Conservation (phyloP, 495 filamentous ascomycete species). For the Evernia prunastri region DNA sequence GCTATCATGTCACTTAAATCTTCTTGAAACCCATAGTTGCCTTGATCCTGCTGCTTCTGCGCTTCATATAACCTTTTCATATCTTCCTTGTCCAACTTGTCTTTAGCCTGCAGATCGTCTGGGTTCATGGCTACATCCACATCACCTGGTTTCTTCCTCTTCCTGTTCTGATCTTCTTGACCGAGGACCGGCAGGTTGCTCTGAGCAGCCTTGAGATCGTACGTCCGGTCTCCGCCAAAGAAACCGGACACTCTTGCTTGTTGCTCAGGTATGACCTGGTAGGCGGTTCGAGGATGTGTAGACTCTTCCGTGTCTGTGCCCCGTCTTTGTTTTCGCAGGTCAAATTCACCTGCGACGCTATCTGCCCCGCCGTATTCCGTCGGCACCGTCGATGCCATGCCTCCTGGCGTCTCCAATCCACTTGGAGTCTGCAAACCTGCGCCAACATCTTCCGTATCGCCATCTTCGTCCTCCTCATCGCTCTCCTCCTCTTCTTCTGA, state of each 20-base stretch:
- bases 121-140: constrained; percentile 87
- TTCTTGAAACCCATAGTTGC: constrained; percentile 80
- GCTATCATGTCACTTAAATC: constrained; percentile 97
- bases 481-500: constrained; percentile 77
- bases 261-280: constrained; percentile 86
- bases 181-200: constrained; percentile 65
- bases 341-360: constrained; percentile 78
- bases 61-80: constrained; percentile 71
- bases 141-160: constrained; percentile 93
- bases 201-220: constrained; percentile 62
- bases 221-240: constrained; percentile 89
- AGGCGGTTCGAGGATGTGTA: constrained; percentile 63
- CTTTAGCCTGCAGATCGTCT: constrained; percentile 61
- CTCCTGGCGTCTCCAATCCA: constrained; percentile 75
- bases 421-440: constrained; percentile 65
- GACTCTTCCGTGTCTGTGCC: constrained; percentile 87
- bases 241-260: constrained; percentile 79
- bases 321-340: constrained; percentile 77
- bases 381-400: constrained; percentile 70
- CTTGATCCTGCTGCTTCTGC: constrained; percentile 63
- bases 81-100: constrained; percentile 63
- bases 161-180: constrained; percentile 68
- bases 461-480: constrained; percentile 60
- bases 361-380: constrained; percentile 68
- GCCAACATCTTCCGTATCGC: constrained; percentile 39